Base-by-base conservation (phyloP, 257 asterid species). In the Buddleja alternifolia region DNA sequence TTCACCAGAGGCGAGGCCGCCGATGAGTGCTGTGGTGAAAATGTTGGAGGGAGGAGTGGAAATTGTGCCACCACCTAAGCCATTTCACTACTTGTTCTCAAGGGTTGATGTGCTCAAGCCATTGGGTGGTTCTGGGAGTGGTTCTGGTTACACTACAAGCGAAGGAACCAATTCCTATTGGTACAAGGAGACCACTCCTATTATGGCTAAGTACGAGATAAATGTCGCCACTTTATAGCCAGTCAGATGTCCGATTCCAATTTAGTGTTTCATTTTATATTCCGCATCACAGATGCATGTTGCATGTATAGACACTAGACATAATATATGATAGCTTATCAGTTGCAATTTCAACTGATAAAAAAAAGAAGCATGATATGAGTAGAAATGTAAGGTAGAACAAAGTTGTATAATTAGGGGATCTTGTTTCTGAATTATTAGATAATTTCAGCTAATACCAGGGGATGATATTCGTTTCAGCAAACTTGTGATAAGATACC, bases 41-140 rank as follows among this genome's bases (percentile, higher is more conserved):
- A 78, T 75, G 82, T 25, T 78, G 60, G 86, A 82, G 58, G 84
- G 82, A 47, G 81, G 80, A 63, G 80, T 76, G 15, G 82, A 76
- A n/a, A 59, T 75, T 11, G 54, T 66, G 69, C 67, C 80, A 6
- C 87, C 87, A 1, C 87, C 80, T 9, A 76, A 76, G 54, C 84
- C 84, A 6, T 80, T 80, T 54, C 75, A 69, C 45, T 75, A 79
- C 62, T 39, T 75, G 34, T 75, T 75, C 29, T 67, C 81, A 1
- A 11, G 74, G 81, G 60, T 34, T 0, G 10, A 46, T 24, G 76
- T 71, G 60, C 69, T 74, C 32, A 74, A 60, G 76, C 77, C 68
- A 29, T 1, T 29, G 34, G 34, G 15, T 23, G 15, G 8, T 17
- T 71, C 73, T 4, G 68, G 53, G 16, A 71, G 73, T 53, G 67